phyloP scores from a whole-genome alignment of 1,284 basidiomycete species.

The Fomitopsis palustris region DNA sequence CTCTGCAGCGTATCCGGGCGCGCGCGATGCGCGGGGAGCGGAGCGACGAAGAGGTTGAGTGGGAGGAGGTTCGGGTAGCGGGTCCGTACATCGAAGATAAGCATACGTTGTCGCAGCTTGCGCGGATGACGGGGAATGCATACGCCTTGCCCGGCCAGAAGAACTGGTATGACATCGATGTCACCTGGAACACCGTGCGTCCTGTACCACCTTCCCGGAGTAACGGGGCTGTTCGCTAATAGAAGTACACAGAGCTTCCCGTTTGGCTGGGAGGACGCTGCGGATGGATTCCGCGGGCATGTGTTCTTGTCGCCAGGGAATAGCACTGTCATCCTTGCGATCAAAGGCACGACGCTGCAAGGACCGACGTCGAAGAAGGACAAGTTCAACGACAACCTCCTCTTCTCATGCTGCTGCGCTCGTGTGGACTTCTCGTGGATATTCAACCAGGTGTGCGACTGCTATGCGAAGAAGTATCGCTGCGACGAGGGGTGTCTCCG shows the following conservation, averaged over 20 bases:
- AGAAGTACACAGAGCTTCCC: conserved; percentile 62
- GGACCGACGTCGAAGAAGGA: conserved; percentile 91
- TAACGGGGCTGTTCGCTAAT: neutral
- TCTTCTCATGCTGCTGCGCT: conserved; percentile 98
- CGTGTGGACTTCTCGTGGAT: conserved; percentile 88
- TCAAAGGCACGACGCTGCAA: conserved; percentile 87
- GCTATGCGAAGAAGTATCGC: conserved; percentile 66
- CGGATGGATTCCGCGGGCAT: conserved; percentile 89
- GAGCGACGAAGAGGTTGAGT: conserved; percentile 47
- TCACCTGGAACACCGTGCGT: conserved; percentile 72
- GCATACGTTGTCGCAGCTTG: conserved; percentile 81
- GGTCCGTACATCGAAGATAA: conserved; percentile 77
- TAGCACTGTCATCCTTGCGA: conserved; percentile 82
- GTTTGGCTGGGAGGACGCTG: conserved; percentile 85
- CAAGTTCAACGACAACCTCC: conserved; percentile 94
- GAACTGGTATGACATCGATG: conserved; percentile 84
- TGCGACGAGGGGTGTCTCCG: conserved; percentile 87
- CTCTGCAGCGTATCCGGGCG: conserved; percentile 47
- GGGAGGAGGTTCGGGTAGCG: conserved; percentile 51
- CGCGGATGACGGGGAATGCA: conserved; percentile 89
- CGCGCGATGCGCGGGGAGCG: conserved; percentile 46
- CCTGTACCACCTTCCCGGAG: neutral
- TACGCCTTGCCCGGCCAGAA: conserved; percentile 68
- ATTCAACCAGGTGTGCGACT: conserved; percentile 83
- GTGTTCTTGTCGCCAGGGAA: conserved; percentile 82